These are phyloP conservation scores for Solanum hybrid DNA, from an alignment of 305 asterid species.

Conservation along the genomic window DNA sequence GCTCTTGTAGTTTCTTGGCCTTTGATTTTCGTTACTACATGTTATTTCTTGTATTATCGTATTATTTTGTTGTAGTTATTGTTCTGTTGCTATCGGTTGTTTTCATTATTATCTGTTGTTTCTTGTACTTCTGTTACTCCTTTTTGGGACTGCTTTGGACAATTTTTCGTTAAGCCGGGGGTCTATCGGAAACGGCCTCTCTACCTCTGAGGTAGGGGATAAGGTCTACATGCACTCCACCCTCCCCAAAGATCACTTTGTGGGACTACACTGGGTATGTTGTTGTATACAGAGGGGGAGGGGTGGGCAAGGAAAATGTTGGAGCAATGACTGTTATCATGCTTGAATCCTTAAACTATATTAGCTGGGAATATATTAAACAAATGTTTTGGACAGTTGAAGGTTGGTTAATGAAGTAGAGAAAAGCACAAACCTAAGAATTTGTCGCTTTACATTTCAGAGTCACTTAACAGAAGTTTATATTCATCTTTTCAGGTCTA, in stretches of 20 bases:
- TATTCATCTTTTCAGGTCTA: slow-evolving; percentile 47
- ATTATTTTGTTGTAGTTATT: background rate
- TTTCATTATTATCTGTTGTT: too few relatives aligned
- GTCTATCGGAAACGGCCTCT: background rate
- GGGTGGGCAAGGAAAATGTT: background rate
- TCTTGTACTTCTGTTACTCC: background rate
- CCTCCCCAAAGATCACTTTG: background rate
- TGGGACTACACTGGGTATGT: background rate
- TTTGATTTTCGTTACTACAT: background rate
- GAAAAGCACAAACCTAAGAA: background rate
- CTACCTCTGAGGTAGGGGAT: background rate
- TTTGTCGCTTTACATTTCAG: background rate
- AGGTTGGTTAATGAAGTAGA: background rate
- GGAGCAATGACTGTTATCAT: background rate
- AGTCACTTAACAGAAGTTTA: background rate
- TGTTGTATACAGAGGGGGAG: background rate
- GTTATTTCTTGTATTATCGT: background rate
- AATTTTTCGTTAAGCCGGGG: background rate
- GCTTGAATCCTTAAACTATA: background rate
- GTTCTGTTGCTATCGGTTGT: background rate
- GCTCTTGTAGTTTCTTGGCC: background rate
- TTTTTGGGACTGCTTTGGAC: background rate
- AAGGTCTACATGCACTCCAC: background rate
- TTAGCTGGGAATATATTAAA: background rate
- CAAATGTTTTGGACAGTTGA: background rate